Conservation (phyloP, 306 rosid genomes). For the Rubus idaeus region DNA sequence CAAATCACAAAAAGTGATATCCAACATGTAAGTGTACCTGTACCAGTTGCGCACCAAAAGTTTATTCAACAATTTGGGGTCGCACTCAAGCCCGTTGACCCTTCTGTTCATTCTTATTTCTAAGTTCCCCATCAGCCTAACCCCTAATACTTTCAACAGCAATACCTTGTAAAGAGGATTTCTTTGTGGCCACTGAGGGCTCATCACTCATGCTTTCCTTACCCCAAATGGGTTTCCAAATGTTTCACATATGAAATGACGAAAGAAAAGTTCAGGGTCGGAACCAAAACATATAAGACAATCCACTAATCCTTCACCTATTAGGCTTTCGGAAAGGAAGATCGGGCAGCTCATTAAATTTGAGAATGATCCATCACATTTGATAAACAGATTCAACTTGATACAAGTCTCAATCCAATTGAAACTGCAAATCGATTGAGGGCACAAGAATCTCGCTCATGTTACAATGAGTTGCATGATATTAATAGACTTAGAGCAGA, state of each 20-base stretch:
- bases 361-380: neutral
- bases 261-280: neutral
- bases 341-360: neutral
- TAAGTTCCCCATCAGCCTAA: neutral
- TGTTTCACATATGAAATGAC: neutral
- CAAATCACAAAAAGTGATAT: conserved; percentile 1
- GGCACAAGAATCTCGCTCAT: neutral
- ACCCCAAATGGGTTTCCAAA: neutral
- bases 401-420: neutral
- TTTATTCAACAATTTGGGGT: neutral
- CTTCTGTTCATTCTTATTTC: neutral
- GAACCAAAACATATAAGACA: neutral
- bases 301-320: neutral
- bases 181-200: neutral
- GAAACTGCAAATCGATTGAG: neutral
- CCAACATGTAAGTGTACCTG: neutral
- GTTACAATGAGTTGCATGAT: neutral
- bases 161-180: neutral
- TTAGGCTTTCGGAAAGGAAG: neutral
- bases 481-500: neutral
- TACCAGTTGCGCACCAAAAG: conserved; percentile 4
- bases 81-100: conserved; percentile 19
- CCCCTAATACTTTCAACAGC: neutral
- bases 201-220: neutral
- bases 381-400: neutral